phyloP scores from a whole-genome alignment of 2,329 filamentous ascomycete species.

The Diplodia scrobiculata region DNA sequence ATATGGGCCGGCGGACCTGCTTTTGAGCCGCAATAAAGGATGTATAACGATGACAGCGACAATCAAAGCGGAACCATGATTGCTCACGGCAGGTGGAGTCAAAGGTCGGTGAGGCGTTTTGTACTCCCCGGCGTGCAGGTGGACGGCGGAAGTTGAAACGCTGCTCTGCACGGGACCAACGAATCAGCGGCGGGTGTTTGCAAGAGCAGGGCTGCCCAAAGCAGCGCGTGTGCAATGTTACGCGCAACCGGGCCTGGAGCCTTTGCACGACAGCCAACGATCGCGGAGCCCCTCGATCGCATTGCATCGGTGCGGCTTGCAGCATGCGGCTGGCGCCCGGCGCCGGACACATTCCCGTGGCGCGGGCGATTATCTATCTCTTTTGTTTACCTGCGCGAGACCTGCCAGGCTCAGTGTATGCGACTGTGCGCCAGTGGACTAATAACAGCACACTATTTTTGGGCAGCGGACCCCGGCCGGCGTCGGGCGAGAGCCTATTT shows the following conservation, averaged over 20 bases:
- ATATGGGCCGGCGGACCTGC: not conserved
- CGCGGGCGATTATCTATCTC: not conserved
- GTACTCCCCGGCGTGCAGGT: constrained; percentile 10
- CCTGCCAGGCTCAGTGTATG: not conserved
- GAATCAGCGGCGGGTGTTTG: not conserved
- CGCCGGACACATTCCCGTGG: not conserved
- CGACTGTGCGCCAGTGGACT: no score
- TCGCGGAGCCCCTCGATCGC: constrained; percentile 14
- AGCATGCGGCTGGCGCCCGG: constrained; percentile 14
- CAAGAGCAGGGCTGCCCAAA: not conserved
- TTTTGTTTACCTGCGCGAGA: not conserved
- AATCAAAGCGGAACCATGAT: constrained; percentile 12
- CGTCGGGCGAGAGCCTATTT: not conserved
- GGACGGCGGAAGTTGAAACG: constrained; percentile 18
- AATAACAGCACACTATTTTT: constrained; percentile 13
- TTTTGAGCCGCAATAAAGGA: constrained; percentile 2
- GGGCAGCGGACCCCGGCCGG: not conserved
- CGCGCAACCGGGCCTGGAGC: not conserved
- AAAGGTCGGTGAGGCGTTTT: constrained; percentile 23
- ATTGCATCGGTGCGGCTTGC: constrained; percentile 14
- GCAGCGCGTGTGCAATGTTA: constrained; percentile 16
- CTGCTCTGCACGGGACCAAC: not conserved
- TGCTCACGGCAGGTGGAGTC: constrained; percentile 19
- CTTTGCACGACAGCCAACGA: constrained; percentile 16
- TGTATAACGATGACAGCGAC: constrained; percentile 3